Evolutionary conservation across 495 filamentous ascomycete genomes (phyloP), one percentile per base, ranked within the genome.

Genomic region (Aspergillus biplanus): DNA sequence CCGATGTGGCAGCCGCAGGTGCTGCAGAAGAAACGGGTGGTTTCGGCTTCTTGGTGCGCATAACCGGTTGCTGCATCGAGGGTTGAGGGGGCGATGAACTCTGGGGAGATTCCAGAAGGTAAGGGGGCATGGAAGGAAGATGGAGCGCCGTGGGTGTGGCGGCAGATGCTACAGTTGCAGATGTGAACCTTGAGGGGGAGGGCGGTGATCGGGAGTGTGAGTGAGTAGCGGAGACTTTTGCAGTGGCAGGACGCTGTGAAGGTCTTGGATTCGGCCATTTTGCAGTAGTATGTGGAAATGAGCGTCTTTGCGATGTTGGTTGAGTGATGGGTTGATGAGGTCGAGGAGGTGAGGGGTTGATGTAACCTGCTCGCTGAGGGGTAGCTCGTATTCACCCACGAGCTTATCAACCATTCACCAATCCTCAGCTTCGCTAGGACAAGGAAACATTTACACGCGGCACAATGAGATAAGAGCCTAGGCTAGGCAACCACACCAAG

Each of bases 161-260:
- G 86, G 66, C 87, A 90, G 50, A 77, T 76, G 67, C 74, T 73
- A 77, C 89, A 91, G 65, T 88, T 87, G 74, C 89, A 91, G 47
- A 91, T 62, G 44, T 77, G 73, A n/a, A 73, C 62, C 50, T 68
- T 58, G 12, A 76, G 57, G 6, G 74, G 75, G 33, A 76, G 64
- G 11, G 58, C 15, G 63, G 57, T 27, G 53, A 64, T 37, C 49
- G 71, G 64, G 33, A 74, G 21, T 55, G 65, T 65, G 27, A 78
- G 16, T 16, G 65, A 69, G 58, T 73, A 71, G 70, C 69, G 77
- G 9, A 78, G 72, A 16, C 69, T 64, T 33, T 74, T 74, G 67
- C 87, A 90, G 65, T 81, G 80, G 66, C 88, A 90, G 16, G 80
- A 74, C 31, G 83, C 67, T 15, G 55, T 69, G 9, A 75, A 59